Evolutionary conservation across 2,329 filamentous ascomycete species (phyloP), one percentile per base, ranked within the genome.

Genomic region (Sarocladium oryzae): DNA sequence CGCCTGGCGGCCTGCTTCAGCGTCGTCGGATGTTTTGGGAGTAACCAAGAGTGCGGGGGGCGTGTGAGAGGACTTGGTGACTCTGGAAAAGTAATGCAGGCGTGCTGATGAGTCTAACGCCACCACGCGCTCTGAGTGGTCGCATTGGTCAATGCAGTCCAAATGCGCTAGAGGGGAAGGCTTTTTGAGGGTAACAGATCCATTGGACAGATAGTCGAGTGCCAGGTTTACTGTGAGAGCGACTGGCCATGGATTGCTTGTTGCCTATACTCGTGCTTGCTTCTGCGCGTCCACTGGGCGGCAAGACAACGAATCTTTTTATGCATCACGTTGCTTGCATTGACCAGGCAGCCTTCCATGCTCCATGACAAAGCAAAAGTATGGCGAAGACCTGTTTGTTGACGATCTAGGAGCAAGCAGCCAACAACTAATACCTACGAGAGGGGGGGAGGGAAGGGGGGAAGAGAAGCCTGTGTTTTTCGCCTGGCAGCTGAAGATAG

Each of bases 1-100:
- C 53, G 55, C 54, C 52, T 56, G 55, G 50, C 50, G 51, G 50
- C 50, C 18, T 54, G 50, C 45, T 53, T 53, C 52, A 53, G 52
- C 33, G 16, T 36, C 33, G 46, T 49, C 46, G 32, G 32, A 49
- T 37, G 46, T 49, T 36, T 20, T 48, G 24, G 26, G 24, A 4
- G 28, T 20, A 26, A 21, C 16, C 24, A 9, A 30, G 43, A 48
- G n/a, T 26, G 21, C 23, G 40, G 21, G 23, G 40, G 40, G 40
- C 21, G 40, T 43, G 23, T 40, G 37, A 28, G 40, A 28, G 40
- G 15, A 43, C 21, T n/a, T 11, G 9, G 23, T 3, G 9, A 20
- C 15, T 9, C 21, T 9, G 20, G 23, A 7, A 24, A 10, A 26
- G 13, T 20, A 15, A n/a, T 4, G 23, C 40, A 24, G 24, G 40